phyloP scores from a whole-genome alignment of 73 alveolate genomes.

The Halteria grandinella region DNA sequence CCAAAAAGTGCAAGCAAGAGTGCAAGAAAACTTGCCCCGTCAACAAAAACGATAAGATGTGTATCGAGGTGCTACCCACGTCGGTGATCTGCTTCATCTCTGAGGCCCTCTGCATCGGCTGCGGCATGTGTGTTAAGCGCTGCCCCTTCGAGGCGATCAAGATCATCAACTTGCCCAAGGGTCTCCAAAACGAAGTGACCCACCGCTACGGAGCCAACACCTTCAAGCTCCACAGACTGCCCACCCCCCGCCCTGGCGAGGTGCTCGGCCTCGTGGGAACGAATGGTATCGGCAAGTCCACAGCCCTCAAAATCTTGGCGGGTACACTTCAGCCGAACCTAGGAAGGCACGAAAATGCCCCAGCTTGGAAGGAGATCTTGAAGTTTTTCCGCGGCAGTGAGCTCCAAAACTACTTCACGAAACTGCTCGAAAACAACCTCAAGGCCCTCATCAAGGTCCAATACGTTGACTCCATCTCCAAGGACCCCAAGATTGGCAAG shows the following conservation, averaged over 20 bases:
- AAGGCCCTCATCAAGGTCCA: conserved; percentile 97
- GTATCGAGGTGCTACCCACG: conserved; percentile 89
- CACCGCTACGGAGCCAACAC: conserved; percentile 98
- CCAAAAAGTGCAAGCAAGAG: conserved; percentile 97
- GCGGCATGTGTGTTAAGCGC: conserved; percentile 98
- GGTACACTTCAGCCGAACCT: conserved; percentile 98
- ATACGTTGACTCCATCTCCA: conserved; percentile 98
- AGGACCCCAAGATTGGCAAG: conserved; percentile 78
- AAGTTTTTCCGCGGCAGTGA: conserved; percentile 97
- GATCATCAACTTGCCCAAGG: conserved; percentile 98
- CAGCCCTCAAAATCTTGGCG: conserved; percentile 93
- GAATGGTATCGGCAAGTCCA: conserved; percentile 99
- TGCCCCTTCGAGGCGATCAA: conserved; percentile 98
- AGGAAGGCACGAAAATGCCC: conserved; percentile 96
- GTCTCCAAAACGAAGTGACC: conserved; percentile 89
- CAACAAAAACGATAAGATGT: conserved; percentile 94
- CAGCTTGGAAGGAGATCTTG: conserved; percentile 95
- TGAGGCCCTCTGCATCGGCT: conserved; percentile 97
- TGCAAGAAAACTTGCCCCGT: conserved; percentile 98
- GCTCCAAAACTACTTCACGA: conserved; percentile 92
- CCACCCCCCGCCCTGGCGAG: conserved; percentile 97
- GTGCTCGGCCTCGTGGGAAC: conserved; percentile 99
- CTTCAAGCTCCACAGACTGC: conserved; percentile 97
- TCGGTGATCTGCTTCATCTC: conserved; percentile 79
- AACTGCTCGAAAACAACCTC: conserved; percentile 93